These are phyloP conservation scores for Aureobasidium sp. DNA, from an alignment of 2,329 filamentous ascomycete genomes.

Conservation along the genomic window DNA sequence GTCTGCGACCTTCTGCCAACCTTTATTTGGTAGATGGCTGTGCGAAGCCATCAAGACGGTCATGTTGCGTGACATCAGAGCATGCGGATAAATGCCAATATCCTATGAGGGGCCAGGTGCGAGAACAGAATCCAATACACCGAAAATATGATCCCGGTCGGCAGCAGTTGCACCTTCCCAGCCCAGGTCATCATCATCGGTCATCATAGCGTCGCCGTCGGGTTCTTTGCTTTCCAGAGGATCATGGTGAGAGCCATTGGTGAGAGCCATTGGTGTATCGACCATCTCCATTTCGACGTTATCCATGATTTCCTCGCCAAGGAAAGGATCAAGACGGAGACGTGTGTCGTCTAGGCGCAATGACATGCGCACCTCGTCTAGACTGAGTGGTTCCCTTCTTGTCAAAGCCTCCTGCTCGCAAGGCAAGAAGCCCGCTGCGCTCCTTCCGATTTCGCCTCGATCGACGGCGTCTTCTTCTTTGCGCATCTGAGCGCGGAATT, in stretches of 20 bases:
- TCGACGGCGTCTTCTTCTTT: conserved; percentile 67
- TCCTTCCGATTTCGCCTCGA: conserved; percentile 66
- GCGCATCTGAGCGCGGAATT: conserved; percentile 67
- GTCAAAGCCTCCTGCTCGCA: conserved; percentile 71
- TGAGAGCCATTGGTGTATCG: conserved; percentile 9
- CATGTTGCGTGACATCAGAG: no score
- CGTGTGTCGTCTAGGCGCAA: conserved; percentile 69
- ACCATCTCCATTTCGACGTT: conserved; percentile 60
- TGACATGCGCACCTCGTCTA: conserved; percentile 71
- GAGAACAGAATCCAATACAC: conserved; percentile 35
- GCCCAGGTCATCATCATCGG: conserved; percentile 31
- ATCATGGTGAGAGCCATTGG: conserved; percentile 16
- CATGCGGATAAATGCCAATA: not conserved
- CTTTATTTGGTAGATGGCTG: no score
- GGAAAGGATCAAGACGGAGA: conserved; percentile 68
- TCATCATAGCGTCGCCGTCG: conserved; percentile 31
- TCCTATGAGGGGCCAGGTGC: conserved; percentile 15
- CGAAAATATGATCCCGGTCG: conserved; percentile 27
- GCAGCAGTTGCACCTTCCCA: conserved; percentile 33
- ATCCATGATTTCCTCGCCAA: conserved; percentile 61
- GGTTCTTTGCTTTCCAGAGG: conserved; percentile 21
- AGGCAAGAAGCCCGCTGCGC: conserved; percentile 71
- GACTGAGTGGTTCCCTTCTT: conserved; percentile 63
- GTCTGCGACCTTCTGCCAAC: no score
- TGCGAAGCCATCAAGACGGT: no score